Base-by-base conservation (phyloP, 148 eudicot species). In the Amaranthus palmeri region DNA sequence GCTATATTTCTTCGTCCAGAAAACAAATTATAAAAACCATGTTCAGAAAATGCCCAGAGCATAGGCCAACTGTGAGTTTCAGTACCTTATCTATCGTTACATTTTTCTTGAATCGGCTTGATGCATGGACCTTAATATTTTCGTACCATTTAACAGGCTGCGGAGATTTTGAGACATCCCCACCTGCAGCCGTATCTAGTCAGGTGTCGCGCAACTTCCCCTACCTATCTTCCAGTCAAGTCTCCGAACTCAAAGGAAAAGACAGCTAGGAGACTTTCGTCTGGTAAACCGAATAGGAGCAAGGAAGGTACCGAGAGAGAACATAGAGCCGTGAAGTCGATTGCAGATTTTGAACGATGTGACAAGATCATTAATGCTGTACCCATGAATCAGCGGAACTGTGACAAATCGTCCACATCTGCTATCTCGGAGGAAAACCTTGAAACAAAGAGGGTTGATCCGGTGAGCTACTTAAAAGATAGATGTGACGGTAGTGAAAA, bases 31-130 rank as follows among this genome's bases (percentile, higher is more conserved):
- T 95, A 48, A 95, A 95, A 82, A 89, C 78, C 80, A 92, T 95
- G 99, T 84, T 95, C 63, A 86, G 99, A 80, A 95, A 89, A 82
- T 88, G 78, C 64, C 92, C 99, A n/a, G 99, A 95, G 73, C 88
- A 90, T 79, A 77, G 99, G 73, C 99, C 99, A 42, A 92, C 97
- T 41, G 99, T 95, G 81, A 86, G 96, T 86, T 79, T 50, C 52
- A 17, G 43, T 48, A 36, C 42, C 43, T 17, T 66, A 14, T 45
- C 36, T 45, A 17, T 51, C 53, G 7, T 25, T 25, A 25, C 7
- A 5, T 13, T 54, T 49, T 15, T 13, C 10, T 61, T 41, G 63
- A 7, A 57, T 68, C 52, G 65, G 8, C 74, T 68, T 74, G 56
- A 79, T 70, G 41, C 47, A 41, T 72, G 41, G 58, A 47, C 43